A percentile compares a stretch with the other conserved stretches of the same genome.
These are phyloP conservation scores for Lentinula aciculospora DNA, from an alignment of 768 basidiomycete species.

Conservation along the genomic window DNA sequence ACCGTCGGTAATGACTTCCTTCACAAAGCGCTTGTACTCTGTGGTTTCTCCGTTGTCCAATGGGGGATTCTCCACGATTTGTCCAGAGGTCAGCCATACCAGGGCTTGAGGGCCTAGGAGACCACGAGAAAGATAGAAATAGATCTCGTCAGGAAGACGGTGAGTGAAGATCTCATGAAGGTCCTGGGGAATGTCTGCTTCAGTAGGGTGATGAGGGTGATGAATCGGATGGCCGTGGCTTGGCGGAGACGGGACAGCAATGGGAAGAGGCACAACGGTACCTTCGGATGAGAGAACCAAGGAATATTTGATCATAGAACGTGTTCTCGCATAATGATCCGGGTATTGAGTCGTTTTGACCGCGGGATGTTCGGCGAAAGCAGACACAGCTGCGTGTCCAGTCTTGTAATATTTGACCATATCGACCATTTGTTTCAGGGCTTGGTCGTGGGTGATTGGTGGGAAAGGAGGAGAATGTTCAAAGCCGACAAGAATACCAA, in stretches of 20 bases:
- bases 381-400: constrained; percentile 73
- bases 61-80: constrained; percentile 81
- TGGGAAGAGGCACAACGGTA: constrained; percentile 69
- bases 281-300: constrained; percentile 89
- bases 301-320: constrained; percentile 88
- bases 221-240: constrained; percentile 46
- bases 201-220: constrained; percentile 64
- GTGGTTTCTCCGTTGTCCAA: constrained; percentile 93
- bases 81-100: constrained; percentile 90
- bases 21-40: constrained; percentile 92
- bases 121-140: constrained; percentile 93
- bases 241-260: constrained; percentile 52
- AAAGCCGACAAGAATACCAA: constrained; percentile 88
- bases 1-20: constrained; percentile 94
- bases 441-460: constrained; percentile 75
- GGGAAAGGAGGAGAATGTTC: constrained; percentile 78
- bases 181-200: constrained; percentile 85
- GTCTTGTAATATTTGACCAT: constrained; percentile 93
- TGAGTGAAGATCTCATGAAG: constrained; percentile 93
- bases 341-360: constrained; percentile 75
- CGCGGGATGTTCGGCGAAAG: constrained; percentile 75
- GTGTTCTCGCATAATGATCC: constrained; percentile 84
- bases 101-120: constrained; percentile 84
- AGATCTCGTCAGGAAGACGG: constrained; percentile 92
- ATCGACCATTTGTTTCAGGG: constrained; percentile 80